Conservation (phyloP, 441 rosid species). For the Croton laevigatus region DNA sequence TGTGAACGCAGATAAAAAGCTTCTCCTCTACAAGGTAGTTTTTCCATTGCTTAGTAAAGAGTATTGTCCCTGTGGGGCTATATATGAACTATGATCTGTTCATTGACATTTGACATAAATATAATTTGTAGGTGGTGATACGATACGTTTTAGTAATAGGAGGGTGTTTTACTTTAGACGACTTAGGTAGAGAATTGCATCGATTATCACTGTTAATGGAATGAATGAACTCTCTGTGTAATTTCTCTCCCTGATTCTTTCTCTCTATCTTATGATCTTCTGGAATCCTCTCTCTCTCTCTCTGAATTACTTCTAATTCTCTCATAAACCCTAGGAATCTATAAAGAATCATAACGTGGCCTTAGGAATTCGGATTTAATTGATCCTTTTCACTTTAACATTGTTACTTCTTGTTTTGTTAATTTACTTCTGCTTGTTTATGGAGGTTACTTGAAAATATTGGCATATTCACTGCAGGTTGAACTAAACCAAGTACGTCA, state of each 20-base stretch:
- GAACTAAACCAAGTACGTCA: constrained; percentile 48
- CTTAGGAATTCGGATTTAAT: background rate
- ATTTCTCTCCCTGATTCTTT: no score
- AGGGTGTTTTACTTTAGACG: no score
- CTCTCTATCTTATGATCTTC: no score
- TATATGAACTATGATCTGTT: background rate
- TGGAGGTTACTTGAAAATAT: background rate
- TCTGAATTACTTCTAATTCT: no score
- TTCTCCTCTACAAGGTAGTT: constrained; percentile 35
- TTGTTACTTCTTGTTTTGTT: background rate
- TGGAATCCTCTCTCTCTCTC: no score
- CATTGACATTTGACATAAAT: background rate
- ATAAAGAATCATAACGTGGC: no score
- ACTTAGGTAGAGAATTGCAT: no score
- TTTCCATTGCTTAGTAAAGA: background rate
- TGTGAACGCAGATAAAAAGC: constrained; percentile 35
- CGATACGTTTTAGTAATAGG: no score
- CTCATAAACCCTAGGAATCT: no score
- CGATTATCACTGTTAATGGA: no score
- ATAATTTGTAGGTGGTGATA: background rate
- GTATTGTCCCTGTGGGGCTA: background rate
- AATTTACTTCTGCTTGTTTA: background rate
- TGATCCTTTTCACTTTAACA: background rate
- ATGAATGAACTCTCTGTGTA: no score
- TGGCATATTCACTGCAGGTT: constrained; percentile 34